Evolutionary conservation across 139 green algal species (phyloP), one percentile per base, ranked within the genome.

Genomic region (Tetraselmis striata): DNA sequence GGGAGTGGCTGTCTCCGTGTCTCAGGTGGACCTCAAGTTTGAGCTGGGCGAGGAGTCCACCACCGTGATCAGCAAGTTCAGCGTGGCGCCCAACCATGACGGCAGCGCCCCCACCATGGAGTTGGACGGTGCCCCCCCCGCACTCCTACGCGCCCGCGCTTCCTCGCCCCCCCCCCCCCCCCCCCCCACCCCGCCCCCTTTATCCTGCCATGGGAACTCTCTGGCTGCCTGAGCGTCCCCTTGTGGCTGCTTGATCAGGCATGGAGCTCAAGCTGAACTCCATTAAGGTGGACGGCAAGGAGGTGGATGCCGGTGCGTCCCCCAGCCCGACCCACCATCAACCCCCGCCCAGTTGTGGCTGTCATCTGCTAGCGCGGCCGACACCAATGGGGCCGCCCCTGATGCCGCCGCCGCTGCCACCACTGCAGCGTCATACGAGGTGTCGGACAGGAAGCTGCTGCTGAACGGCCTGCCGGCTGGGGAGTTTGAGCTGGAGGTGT

Each of bases 401-500:
- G n/a, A n/a, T n/a, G n/a, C n/a, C n/a, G n/a, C n/a, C n/a, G n/a
- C n/a, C n/a, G n/a, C n/a, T n/a, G n/a, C n/a, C n/a, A 67, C 45
- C 11, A 67, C 11, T 67, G 45, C 45, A 67, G 45, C 45, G 5
- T 67, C 45, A 5, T 67, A 67, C 18, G 45, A 67, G 45, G 45
- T 67, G 45, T 18, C 18, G 45, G 45, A 67, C 5, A 67, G 18
- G 45, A 67, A 67, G 45, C 45, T 67, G 45, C 45, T 67, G 11
- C 45, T 67, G 45, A 67, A 67, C 45, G 45, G 45, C 84, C 87
- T 77, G 84, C 86, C 77, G 23, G 77, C 82, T 0, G 90, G 83
- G 76, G 79, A 77, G 23, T 94, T 94, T 76, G 79, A 85, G 59
- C 82, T 98, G n/a, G 84, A 92, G 79, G 90, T 97, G 26, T 77